Percentiles rank a stretch among this genome's conserved stretches.
These are phyloP conservation scores for Candida coquimbonensis DNA, from an alignment of 805 yeast species.

Conservation along the genomic window DNA sequence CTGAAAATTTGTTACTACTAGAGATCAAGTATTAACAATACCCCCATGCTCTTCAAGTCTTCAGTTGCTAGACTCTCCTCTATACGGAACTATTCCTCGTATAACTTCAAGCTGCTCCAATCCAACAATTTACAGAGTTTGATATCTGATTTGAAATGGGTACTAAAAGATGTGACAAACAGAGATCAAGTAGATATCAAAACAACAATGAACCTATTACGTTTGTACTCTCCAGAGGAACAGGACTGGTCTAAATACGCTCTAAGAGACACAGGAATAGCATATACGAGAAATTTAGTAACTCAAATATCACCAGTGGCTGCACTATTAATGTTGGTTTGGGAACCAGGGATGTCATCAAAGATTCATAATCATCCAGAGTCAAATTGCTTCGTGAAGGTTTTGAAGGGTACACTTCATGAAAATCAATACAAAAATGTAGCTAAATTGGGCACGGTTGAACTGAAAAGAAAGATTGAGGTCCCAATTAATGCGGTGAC, in stretches of 20 bases:
- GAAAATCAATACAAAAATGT: slow-evolving; percentile 10
- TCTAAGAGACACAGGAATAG: slow-evolving; percentile 28
- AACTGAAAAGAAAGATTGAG: slow-evolving; percentile 5
- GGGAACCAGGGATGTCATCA: slow-evolving; percentile 38
- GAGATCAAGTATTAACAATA: too few species aligned
- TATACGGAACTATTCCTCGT: slow-evolving; percentile 1
- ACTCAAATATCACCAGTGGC: slow-evolving; percentile 37
- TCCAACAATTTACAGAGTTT: slow-evolving; percentile 5
- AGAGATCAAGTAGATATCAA: slow-evolving; percentile 7
- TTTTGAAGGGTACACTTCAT: slow-evolving; percentile 26
- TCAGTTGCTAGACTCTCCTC: too few species aligned
- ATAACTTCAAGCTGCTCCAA: slow-evolving; percentile 1
- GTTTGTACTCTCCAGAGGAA: slow-evolving; percentile 28
- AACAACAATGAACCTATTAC: slow-evolving; percentile 9
- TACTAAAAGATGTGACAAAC: not conserved
- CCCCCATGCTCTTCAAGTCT: too few species aligned
- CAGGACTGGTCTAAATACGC: slow-evolving; percentile 37
- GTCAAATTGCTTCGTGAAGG: slow-evolving; percentile 43
- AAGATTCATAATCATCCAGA: slow-evolving; percentile 44
- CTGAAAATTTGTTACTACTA: too few species aligned
- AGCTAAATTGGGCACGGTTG: not conserved
- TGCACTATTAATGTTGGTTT: slow-evolving; percentile 35
- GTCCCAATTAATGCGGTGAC: slow-evolving; percentile 31
- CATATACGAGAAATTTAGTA: slow-evolving; percentile 32
- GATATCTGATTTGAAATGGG: slow-evolving; percentile 2